phyloP scores from a whole-genome alignment of 176 grass and related monocot species.

The Thinopyrum elongatum region DNA sequence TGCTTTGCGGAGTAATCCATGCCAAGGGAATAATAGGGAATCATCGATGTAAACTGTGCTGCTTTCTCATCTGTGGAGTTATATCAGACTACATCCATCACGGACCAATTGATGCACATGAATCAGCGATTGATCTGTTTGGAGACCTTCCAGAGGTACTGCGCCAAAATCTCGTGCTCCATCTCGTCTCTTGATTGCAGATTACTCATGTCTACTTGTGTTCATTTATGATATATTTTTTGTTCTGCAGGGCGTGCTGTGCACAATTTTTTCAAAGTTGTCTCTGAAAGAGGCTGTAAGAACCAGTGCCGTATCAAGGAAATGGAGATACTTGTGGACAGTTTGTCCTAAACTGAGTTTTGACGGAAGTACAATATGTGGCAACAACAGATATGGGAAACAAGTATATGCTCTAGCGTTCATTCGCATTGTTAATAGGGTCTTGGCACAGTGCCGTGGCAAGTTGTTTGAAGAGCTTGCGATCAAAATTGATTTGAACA shows the following conservation, averaged over 20 bases:
- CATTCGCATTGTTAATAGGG: background rate
- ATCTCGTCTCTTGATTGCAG: no score
- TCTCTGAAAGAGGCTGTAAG: no score
- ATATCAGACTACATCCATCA: background rate
- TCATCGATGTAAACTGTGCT: background rate
- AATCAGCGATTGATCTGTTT: background rate
- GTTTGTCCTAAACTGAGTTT: no score
- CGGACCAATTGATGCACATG: background rate
- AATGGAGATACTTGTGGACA: no score
- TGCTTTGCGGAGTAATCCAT: background rate
- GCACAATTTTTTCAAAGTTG: no score
- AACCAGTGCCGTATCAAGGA: no score
- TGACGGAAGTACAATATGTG: no score
- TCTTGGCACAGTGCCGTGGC: background rate
- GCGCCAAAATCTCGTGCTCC: no score
- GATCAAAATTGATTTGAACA: background rate
- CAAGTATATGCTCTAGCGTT: background rate
- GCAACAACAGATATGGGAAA: background rate
- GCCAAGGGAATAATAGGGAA: background rate
- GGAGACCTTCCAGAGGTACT: background rate
- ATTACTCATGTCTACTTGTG: background rate
- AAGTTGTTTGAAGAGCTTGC: background rate
- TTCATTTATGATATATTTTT: no score
- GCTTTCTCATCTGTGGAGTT: background rate
- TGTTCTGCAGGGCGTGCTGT: no score